These are phyloP conservation scores for Globisporangium barbulae DNA, from an alignment of 352 stramenopile genomes.

Conservation along the genomic window DNA sequence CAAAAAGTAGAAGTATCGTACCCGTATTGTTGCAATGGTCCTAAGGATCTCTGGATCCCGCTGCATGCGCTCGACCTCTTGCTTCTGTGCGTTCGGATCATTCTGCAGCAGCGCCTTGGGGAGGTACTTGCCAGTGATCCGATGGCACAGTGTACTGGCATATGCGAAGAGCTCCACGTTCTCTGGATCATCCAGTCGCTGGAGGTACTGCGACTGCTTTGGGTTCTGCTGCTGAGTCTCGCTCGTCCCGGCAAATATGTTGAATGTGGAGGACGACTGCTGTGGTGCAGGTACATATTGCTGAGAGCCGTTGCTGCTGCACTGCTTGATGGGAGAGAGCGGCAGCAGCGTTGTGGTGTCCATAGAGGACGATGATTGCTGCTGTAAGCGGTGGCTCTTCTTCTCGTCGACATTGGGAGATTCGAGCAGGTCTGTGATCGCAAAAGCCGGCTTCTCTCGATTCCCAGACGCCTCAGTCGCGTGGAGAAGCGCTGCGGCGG, in stretches of 20 bases:
- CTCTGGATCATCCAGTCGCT: constrained; percentile 39
- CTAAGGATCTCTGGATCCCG: constrained; percentile 53
- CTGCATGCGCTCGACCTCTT: constrained; percentile 57
- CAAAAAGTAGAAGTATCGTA: no score
- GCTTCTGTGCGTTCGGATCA: constrained; percentile 42
- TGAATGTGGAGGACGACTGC: background rate
- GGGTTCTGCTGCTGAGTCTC: constrained; percentile 9
- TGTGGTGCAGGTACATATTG: background rate
- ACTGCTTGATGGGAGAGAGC: constrained; percentile 16
- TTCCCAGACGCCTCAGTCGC: constrained; percentile 7
- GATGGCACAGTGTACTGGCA: constrained; percentile 57
- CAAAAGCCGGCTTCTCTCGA: constrained; percentile 12
- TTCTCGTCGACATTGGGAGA: background rate
- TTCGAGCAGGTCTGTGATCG: constrained; percentile 32
- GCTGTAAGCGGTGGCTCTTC: background rate
- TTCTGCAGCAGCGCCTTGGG: constrained; percentile 36
- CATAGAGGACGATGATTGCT: no score
- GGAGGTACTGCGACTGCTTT: constrained; percentile 27
- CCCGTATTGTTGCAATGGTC: constrained; percentile 44
- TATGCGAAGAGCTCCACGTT: constrained; percentile 72
- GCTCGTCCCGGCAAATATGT: constrained; percentile 5
- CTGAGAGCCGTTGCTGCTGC: no score
- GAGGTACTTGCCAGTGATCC: constrained; percentile 63
- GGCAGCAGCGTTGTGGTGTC: no score
- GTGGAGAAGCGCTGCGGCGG: constrained; percentile 23